phyloP scores from a whole-genome alignment of 108 stramenopile species.

The Cylindrotheca closterium region DNA sequence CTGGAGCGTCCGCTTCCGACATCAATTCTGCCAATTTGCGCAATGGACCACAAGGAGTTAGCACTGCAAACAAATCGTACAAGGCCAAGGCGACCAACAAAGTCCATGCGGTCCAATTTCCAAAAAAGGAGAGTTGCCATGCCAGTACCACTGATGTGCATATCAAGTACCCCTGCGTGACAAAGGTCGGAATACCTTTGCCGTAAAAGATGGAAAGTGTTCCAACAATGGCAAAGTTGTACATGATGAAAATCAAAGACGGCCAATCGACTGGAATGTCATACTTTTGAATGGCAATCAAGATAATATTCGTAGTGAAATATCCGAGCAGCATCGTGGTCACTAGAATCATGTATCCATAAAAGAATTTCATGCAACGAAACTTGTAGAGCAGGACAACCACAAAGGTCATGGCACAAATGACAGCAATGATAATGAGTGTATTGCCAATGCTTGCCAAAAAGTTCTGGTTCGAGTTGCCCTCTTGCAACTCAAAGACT shows the following conservation, averaged over 20 bases:
- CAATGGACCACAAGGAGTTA: slow-evolving; percentile 96
- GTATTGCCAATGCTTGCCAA: slow-evolving; percentile 84
- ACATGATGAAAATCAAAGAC: slow-evolving; percentile 83
- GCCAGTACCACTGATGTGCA: slow-evolving; percentile 89
- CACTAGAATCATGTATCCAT: slow-evolving; percentile 88
- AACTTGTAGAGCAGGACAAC: slow-evolving; percentile 91
- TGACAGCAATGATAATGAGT: slow-evolving; percentile 86
- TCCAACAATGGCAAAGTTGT: slow-evolving; percentile 94
- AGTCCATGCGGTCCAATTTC: slow-evolving; percentile 95
- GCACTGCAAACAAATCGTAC: slow-evolving; percentile 94
- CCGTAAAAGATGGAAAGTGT: slow-evolving; percentile 90
- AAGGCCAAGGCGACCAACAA: slow-evolving; percentile 91
- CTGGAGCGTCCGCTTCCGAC: slow-evolving; percentile 80
- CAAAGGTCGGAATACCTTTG: slow-evolving; percentile 78
- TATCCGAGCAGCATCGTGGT: slow-evolving; percentile 81
- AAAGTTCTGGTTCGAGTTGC: slow-evolving; percentile 51
- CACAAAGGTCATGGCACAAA: slow-evolving; percentile 87
- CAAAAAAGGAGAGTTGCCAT: slow-evolving; percentile 92
- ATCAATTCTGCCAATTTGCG: slow-evolving; percentile 86
- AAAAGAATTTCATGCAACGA: slow-evolving; percentile 81
- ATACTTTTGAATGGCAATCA: slow-evolving; percentile 75
- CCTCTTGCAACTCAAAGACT: slow-evolving; percentile 51
- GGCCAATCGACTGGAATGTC: slow-evolving; percentile 65
- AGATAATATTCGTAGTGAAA: slow-evolving; percentile 71
- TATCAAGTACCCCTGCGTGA: slow-evolving; percentile 92